A percentile compares a stretch with the other conserved stretches of the same genome.
phyloP scores from a whole-genome alignment of 805 yeast genomes.

The Starmerella khaoyaiensis region DNA sequence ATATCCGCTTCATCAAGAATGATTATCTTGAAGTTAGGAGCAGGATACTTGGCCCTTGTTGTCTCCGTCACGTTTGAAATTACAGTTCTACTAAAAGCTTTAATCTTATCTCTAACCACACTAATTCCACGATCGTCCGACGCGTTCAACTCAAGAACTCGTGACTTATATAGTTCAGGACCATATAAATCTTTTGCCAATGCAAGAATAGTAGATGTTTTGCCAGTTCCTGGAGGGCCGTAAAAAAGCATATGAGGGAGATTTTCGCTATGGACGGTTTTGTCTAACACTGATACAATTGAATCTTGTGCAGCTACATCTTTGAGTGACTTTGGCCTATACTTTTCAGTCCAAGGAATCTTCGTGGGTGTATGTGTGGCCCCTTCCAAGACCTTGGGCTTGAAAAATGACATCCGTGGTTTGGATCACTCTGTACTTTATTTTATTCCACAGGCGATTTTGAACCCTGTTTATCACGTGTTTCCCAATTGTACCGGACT shows the following conservation, averaged over 20 bases:
- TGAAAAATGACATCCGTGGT: slow-evolving; percentile 21
- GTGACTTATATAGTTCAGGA: slow-evolving; percentile 65
- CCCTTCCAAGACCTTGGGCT: slow-evolving; percentile 11
- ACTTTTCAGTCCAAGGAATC: slow-evolving; percentile 28
- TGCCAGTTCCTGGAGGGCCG: slow-evolving; percentile 93
- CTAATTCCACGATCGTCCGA: slow-evolving; percentile 98
- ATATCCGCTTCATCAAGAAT: slow-evolving; percentile 92
- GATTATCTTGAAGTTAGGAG: slow-evolving; percentile 91
- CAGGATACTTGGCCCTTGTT: slow-evolving; percentile 65
- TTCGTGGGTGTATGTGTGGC: slow-evolving; percentile 14
- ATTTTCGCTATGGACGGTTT: slow-evolving; percentile 66
- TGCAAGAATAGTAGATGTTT: slow-evolving; percentile 81
- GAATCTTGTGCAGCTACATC: slow-evolving; percentile 89
- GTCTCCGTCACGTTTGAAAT: slow-evolving; percentile 67
- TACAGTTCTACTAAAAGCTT: slow-evolving; percentile 78
- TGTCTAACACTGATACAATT: slow-evolving; percentile 69
- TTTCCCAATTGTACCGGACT: no score
- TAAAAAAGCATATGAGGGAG: slow-evolving; percentile 68
- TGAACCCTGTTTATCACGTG: no score
- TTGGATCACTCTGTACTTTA: no score
- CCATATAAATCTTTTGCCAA: slow-evolving; percentile 83
- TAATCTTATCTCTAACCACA: slow-evolving; percentile 94
- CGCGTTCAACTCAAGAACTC: slow-evolving; percentile 93
- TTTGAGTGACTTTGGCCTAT: slow-evolving; percentile 70
- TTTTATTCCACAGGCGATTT: no score